Base-by-base conservation (phyloP, 2,329 filamentous ascomycete species). In the Alternaria hordeiaustralica region DNA sequence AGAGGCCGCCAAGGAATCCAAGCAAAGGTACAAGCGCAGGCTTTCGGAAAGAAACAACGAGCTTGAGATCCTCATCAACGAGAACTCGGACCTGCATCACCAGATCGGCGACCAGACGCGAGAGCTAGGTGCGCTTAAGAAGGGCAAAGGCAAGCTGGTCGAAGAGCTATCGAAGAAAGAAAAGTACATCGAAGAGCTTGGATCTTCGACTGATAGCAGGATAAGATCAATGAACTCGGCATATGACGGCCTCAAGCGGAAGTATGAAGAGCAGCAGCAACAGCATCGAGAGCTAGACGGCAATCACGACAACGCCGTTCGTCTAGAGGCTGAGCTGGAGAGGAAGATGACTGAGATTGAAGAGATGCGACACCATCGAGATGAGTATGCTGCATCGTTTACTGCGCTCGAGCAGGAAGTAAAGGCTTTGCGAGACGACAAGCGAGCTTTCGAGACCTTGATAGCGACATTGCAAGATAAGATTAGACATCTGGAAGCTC, bases 401-500 rank as follows among this genome's bases (percentile, higher is more conserved):
- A 63, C 70, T 12, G 70, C 70, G 3, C 56, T 80, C 4, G 75
- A 79, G 64, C 58, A 67, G 18, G 78, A 80, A 57, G 64, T 80
- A 10, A 60, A 60, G 2, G 58, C 67, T 3, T 57, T 80, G 18
- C 64, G 68, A 13, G 72, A 78, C 47, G 74, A 72, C 41, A 80
- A 80, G 59, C 70, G 68, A 15, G 65, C 71, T 0, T 79, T 80
- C 12, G 71, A 76, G 55, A 61, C 65, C 4, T 64, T 80, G 28
- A 72, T 80, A 5, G 63, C 67, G 9, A 74, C 66, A 7, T 67
- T 80, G 2, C 68, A 78, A 49, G 71, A 77, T 44, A 78, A 77
- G 63, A 70, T 74, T 5, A 65, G 61, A 18, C 69, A 75, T 4
- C 55, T 79, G 3, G 69, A 77, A 28, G 65, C 69, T 1, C 63